Evolutionary conservation across 768 basidiomycete genomes (phyloP), one percentile per base, ranked within the genome.

Genomic region (Candolleomyces aberdarensis): DNA sequence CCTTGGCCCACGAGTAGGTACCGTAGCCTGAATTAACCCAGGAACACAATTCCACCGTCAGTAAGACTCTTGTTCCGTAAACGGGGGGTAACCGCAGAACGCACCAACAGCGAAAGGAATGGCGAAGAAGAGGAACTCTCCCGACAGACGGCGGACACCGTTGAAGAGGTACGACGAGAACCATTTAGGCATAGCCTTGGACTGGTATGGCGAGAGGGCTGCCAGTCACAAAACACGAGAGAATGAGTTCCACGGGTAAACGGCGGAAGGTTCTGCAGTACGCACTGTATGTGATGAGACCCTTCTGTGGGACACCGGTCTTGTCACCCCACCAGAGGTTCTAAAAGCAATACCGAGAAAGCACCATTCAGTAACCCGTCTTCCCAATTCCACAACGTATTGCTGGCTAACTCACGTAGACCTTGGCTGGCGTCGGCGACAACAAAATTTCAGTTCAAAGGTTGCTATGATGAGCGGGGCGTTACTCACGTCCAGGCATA

Each of bases 301-400:
- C 94, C 76, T 83, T 92, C 71, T 85, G 87, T 66, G 80, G 80
- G 48, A 82, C 77, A 62, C 83, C 83, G 65, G 80, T 78, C 63
- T 75, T 76, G 75, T 90, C 87, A 77, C 94, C 94, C 94, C 94
- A 97, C 94, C 94, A 97, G 56, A 87, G 79, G 75, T 82, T 89
- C 92, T 96, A 71, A 36, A 51, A 7, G 11, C 36, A 36, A 36
- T 26, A 50, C 39, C 15, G 32, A 51, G 1, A 6, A 2, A 36
- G 11, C 32, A 50, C 40, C 15, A 29, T 56, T 46, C 48, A 44
- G 10, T 14, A 29, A 17, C 17, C 19, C 43, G 22, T 20, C 47
- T 43, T 29, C 9, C 22, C n/a, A 56, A 14, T 39, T 17, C 44
- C 20, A 15, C 15, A 19, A 20, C 47, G 44, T 17, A 22, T 43